Percentiles rank a stretch among this genome's conserved stretches.
phyloP scores from a whole-genome alignment of 768 basidiomycete genomes.

The Leccinum disarticulatum region DNA sequence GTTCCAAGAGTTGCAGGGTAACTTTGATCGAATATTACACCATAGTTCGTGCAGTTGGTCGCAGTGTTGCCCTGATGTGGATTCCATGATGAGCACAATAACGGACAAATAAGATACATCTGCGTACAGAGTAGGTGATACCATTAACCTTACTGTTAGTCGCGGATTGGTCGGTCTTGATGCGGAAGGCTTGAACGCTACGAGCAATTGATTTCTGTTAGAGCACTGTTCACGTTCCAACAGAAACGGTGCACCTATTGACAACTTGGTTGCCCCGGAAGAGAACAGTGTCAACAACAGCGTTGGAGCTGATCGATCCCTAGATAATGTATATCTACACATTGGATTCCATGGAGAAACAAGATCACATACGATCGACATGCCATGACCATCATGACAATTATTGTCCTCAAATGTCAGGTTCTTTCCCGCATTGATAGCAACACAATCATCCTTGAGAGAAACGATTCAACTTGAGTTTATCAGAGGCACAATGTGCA shows the following conservation, averaged over 20 bases:
- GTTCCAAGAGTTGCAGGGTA: slow-evolving; percentile 53
- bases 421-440: slow-evolving; percentile 45
- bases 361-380: slow-evolving; percentile 45
- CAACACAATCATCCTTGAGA: slow-evolving; percentile 62
- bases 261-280: slow-evolving; percentile 53
- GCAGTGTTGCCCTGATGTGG: slow-evolving; percentile 50
- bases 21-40: slow-evolving; percentile 62
- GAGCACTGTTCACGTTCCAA: background rate
- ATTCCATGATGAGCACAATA: background rate
- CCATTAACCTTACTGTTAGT: slow-evolving; percentile 47
- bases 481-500: background rate
- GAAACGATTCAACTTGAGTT: background rate
- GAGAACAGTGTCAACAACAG: slow-evolving; percentile 45
- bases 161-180: slow-evolving; percentile 53
- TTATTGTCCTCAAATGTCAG: slow-evolving; percentile 50
- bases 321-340: slow-evolving; percentile 17
- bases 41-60: slow-evolving; percentile 47
- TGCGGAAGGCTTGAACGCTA: slow-evolving; percentile 57
- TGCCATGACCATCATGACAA: slow-evolving; percentile 63
- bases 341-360: background rate
- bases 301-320: slow-evolving; percentile 55
- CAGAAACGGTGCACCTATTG: slow-evolving; percentile 42
- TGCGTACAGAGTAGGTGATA: slow-evolving; percentile 47
- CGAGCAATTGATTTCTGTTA: background rate
- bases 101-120: background rate